phyloP scores from a whole-genome alignment of 192 early-diverging fungal species.

The Coemansia sp. region DNA sequence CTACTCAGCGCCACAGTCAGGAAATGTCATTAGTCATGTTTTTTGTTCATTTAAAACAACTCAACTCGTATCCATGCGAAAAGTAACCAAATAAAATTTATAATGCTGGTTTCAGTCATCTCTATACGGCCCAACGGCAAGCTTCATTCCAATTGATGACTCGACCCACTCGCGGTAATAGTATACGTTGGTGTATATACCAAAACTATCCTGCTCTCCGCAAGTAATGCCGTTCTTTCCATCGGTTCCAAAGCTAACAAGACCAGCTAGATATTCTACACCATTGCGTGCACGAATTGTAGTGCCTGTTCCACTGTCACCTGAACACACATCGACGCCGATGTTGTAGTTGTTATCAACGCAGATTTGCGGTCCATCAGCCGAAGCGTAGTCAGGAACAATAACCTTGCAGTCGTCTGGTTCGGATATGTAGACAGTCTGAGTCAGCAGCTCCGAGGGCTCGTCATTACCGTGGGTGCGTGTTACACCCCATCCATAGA shows the following conservation, averaged over 20 bases:
- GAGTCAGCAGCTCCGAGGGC: conserved; percentile 19
- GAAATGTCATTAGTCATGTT: no score
- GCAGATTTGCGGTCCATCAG: conserved; percentile 39
- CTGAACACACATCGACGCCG: conserved; percentile 47
- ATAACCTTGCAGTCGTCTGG: conserved; percentile 42
- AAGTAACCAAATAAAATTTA: no score
- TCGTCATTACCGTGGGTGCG: conserved; percentile 22
- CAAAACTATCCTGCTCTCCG: conserved; percentile 48
- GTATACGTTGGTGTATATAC: conserved; percentile 38
- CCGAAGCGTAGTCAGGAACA: conserved; percentile 22
- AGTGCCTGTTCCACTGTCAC: conserved; percentile 42
- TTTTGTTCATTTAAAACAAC: no score
- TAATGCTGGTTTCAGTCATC: background rate
- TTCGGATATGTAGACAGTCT: conserved; percentile 30
- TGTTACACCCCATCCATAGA: conserved; percentile 46
- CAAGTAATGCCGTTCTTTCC: conserved; percentile 25
- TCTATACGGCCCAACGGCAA: conserved; percentile 4
- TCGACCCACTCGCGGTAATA: conserved; percentile 35
- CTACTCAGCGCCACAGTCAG: no score
- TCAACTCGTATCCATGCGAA: no score
- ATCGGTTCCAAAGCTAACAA: conserved; percentile 47
- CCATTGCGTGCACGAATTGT: conserved; percentile 19
- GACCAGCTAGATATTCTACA: conserved; percentile 31
- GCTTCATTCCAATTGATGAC: conserved; percentile 15
- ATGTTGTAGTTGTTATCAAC: conserved; percentile 39